phyloP scores from a whole-genome alignment of 345 rosid species.

The Pugionium cornutum region DNA sequence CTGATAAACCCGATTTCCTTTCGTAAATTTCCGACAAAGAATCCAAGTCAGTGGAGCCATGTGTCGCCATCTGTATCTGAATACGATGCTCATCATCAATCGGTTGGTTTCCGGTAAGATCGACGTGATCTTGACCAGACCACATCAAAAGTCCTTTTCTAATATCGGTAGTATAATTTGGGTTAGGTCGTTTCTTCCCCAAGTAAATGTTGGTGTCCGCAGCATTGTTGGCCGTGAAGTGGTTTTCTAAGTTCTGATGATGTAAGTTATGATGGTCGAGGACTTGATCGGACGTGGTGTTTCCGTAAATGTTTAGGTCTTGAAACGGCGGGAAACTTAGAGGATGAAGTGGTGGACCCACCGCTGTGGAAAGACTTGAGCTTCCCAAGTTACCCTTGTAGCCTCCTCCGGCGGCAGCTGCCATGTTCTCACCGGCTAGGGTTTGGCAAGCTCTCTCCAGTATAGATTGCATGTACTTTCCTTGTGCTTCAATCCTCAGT shows the following conservation, averaged over 20 bases:
- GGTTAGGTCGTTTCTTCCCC: constrained; percentile 63
- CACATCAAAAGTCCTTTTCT: constrained; percentile 77
- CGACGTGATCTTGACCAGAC: constrained; percentile 68
- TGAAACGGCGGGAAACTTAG: constrained; percentile 83
- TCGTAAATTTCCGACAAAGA: constrained; percentile 76
- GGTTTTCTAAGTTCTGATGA: constrained; percentile 62
- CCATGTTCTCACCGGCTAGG: constrained; percentile 72
- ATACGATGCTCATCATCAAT: constrained; percentile 47
- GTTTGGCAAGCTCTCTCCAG: constrained; percentile 95
- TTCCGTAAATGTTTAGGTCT: constrained; percentile 88
- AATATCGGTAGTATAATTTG: constrained; percentile 44
- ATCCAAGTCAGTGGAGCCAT: constrained; percentile 61
- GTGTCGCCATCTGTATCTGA: constrained; percentile 53
- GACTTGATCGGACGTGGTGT: constrained; percentile 46
- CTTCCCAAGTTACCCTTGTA: constrained; percentile 52
- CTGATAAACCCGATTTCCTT: constrained; percentile 49
- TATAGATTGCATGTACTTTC: constrained; percentile 96
- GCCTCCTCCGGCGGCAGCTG: constrained; percentile 47
- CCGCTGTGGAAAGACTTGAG: constrained; percentile 50
- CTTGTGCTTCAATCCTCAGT: constrained; percentile 97
- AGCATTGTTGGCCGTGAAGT: constrained; percentile 48
- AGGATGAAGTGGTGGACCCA: constrained; percentile 41
- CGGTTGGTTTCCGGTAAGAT: constrained; percentile 10
- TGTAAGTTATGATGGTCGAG: constrained; percentile 55
- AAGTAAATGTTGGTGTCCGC: constrained; percentile 50